phyloP scores from a whole-genome alignment of 192 early-diverging fungal genomes.

The Coemansia sp. region DNA sequence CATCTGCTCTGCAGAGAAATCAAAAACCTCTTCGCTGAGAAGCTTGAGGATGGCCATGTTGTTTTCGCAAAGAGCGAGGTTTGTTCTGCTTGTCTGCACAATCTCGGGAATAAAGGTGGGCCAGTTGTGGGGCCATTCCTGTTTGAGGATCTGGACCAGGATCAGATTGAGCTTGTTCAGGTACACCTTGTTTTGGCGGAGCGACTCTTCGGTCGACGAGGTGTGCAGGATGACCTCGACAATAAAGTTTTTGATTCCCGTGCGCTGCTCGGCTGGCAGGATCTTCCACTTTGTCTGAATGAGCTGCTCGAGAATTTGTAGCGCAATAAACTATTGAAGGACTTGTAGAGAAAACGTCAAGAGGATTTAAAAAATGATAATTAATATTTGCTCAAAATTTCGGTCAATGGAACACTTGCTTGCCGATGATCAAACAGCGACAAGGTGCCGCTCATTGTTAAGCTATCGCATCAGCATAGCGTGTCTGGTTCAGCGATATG shows the following conservation, averaged over 20 bases:
- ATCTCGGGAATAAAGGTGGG: slow-evolving; percentile 98
- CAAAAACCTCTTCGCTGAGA: slow-evolving; percentile 98
- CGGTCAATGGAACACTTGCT: too few relatives aligned
- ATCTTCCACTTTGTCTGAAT: slow-evolving; percentile 98
- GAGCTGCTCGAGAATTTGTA: slow-evolving; percentile 89
- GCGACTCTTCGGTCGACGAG: slow-evolving; percentile 79
- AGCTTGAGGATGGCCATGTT: slow-evolving; percentile 99
- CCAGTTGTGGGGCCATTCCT: slow-evolving; percentile 99
- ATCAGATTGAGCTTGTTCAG: slow-evolving; percentile 93
- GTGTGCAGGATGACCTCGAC: slow-evolving; percentile 88
- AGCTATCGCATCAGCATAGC: too few relatives aligned
- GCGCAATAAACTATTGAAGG: slow-evolving; percentile 81
- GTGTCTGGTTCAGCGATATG: too few relatives aligned
- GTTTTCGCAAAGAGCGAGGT: slow-evolving; percentile 94
- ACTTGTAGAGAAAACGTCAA: not conserved
- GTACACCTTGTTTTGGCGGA: slow-evolving; percentile 73
- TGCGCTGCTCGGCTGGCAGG: slow-evolving; percentile 75
- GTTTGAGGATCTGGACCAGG: slow-evolving; percentile 97
- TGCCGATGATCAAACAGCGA: not conserved
- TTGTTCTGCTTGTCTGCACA: slow-evolving; percentile 88
- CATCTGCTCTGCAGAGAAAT: slow-evolving; percentile 98
- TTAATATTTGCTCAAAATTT: too few relatives aligned
- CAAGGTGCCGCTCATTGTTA: too few relatives aligned
- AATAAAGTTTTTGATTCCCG: slow-evolving; percentile 89
- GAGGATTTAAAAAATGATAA: not conserved